These are phyloP conservation scores for Lagenidium sp. DNA, from an alignment of 352 stramenopile genomes.

Conservation along the genomic window DNA sequence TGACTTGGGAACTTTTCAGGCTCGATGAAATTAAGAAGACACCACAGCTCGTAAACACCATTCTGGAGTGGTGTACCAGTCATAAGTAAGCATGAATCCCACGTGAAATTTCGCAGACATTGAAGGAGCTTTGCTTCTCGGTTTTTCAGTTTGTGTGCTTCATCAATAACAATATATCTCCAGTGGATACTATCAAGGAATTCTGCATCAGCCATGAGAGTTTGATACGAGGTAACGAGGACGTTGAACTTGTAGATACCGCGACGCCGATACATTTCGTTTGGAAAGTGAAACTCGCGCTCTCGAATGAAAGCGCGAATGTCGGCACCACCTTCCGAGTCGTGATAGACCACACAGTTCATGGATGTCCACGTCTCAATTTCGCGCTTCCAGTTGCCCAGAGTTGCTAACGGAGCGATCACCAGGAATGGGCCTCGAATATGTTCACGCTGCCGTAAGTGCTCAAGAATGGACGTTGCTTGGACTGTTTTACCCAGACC, in stretches of 20 bases:
- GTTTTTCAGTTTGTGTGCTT: conserved; percentile 99
- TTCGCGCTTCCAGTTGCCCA: conserved; percentile 99
- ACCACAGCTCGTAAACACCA: conserved; percentile 99
- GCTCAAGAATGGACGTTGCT: conserved; percentile 91
- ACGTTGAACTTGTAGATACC: conserved; percentile 94
- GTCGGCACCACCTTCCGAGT: conserved; percentile 88
- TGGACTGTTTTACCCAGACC: conserved; percentile 90
- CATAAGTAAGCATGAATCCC: conserved; percentile 92
- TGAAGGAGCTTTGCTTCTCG: conserved; percentile 91
- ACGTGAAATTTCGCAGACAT: conserved; percentile 77
- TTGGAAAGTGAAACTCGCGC: conserved; percentile 95
- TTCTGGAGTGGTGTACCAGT: conserved; percentile 99
- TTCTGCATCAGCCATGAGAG: conserved; percentile 92
- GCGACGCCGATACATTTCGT: conserved; percentile 59
- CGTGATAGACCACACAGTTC: conserved; percentile 99
- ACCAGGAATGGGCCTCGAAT: conserved; percentile 97
- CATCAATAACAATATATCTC: conserved; percentile 97
- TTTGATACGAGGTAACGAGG: conserved; percentile 97
- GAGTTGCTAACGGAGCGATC: conserved; percentile 95
- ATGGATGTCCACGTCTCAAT: conserved; percentile 99
- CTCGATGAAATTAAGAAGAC: conserved; percentile 98
- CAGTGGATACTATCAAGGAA: conserved; percentile 91
- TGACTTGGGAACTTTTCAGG: conserved; percentile 92
- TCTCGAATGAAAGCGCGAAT: conserved; percentile 91
- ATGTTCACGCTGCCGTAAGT: conserved; percentile 88